phyloP scores from a whole-genome alignment of 139 green algal genomes.

The Spirogloea muscicola region DNA sequence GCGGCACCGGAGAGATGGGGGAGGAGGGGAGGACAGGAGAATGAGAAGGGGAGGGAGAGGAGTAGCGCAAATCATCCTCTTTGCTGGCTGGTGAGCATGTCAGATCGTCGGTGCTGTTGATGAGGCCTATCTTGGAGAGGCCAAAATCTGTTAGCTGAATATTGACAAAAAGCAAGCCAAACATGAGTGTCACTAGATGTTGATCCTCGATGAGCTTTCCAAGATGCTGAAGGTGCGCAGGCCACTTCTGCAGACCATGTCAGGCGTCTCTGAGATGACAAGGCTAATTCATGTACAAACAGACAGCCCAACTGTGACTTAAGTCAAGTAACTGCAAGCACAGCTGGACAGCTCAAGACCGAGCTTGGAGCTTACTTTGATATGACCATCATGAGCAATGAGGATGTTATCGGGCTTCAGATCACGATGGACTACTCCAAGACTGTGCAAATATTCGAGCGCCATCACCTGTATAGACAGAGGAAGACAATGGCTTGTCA shows the following conservation, averaged over 20 bases:
- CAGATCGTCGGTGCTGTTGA: conserved; percentile 43
- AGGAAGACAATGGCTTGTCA: too few species aligned
- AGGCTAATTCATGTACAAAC: too few species aligned
- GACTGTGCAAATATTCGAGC: conserved; percentile 89
- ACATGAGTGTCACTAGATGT: not conserved
- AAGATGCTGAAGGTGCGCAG: not conserved
- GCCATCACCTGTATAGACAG: conserved; percentile 67
- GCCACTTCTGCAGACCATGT: not conserved
- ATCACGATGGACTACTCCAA: conserved; percentile 90
- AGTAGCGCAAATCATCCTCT: too few species aligned
- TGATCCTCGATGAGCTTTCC: not conserved
- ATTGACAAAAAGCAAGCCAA: not conserved
- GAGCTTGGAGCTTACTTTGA: conserved; percentile 76
- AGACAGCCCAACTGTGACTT: too few species aligned
- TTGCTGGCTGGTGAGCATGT: not conserved
- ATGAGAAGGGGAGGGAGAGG: not conserved
- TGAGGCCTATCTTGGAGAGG: conserved; percentile 76
- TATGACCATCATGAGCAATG: conserved; percentile 78
- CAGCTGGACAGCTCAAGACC: too few species aligned
- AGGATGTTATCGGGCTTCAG: conserved; percentile 98
- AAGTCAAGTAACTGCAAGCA: too few species aligned
- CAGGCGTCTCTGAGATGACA: not conserved
- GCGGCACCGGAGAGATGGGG: not conserved
- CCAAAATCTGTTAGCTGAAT: conserved; percentile 52
- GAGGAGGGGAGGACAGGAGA: not conserved